phyloP scores from a whole-genome alignment of 768 basidiomycete genomes.

The Trametes elegans region DNA sequence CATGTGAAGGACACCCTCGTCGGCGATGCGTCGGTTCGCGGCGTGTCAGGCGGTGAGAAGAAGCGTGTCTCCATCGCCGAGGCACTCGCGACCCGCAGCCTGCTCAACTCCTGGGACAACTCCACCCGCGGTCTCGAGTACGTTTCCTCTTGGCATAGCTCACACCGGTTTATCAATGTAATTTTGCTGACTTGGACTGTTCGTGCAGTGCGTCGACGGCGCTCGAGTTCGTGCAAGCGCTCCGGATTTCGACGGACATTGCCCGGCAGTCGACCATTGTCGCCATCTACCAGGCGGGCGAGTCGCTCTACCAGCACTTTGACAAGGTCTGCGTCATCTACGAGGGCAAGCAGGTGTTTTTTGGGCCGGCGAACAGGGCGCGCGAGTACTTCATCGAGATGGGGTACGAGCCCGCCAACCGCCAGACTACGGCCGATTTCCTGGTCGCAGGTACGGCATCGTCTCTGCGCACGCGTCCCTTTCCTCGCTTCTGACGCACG shows the following conservation, averaged over 20 bases:
- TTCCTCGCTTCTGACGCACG: neutral
- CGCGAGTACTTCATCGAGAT: constrained; percentile 71
- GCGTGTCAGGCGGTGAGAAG: constrained; percentile 73
- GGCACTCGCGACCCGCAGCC: constrained; percentile 57
- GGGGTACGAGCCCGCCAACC: constrained; percentile 52
- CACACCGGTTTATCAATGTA: neutral
- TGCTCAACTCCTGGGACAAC: constrained; percentile 76
- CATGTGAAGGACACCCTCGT: constrained; percentile 72
- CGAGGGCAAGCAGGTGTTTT: constrained; percentile 74
- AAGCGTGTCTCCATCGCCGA: constrained; percentile 85
- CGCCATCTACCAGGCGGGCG: constrained; percentile 85
- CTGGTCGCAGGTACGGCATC: constrained; percentile 40
- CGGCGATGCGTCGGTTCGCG: constrained; percentile 73
- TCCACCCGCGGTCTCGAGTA: constrained; percentile 48
- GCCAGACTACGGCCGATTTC: constrained; percentile 63
- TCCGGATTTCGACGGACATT: constrained; percentile 55
- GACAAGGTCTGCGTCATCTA: constrained; percentile 82
- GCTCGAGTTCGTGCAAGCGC: constrained; percentile 54
- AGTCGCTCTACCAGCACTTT: constrained; percentile 61
- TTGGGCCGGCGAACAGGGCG: constrained; percentile 63
- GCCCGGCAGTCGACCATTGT: constrained; percentile 55
- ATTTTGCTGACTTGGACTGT: neutral
- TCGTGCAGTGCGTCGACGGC: constrained; percentile 47
- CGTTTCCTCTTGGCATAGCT: neutral
- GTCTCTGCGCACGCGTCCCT: neutral